A percentile compares a stretch with the other conserved stretches of the same genome.
Conservation (phyloP, 2,329 filamentous ascomycete species). For the Aspergillus sp. region DNA sequence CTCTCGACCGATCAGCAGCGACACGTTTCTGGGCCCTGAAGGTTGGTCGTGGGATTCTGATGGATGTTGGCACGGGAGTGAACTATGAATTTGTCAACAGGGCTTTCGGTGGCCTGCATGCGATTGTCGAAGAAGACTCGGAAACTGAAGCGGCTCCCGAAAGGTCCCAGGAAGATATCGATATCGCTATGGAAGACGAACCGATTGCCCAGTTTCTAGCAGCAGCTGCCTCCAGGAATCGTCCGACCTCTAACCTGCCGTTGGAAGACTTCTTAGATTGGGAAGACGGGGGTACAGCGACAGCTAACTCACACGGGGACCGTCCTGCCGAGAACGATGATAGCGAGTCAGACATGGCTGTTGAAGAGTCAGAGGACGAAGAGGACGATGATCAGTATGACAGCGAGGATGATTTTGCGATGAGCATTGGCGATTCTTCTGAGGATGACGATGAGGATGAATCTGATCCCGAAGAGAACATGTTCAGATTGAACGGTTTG, state of each 20-base stretch:
- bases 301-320: neutral
- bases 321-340: constrained; percentile 1
- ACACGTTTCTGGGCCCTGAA: constrained; percentile 57
- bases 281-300: neutral
- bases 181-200: constrained; percentile 46
- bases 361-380: constrained; percentile 20
- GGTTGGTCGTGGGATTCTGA: constrained; percentile 58
- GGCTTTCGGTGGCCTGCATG: constrained; percentile 60
- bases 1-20: constrained; percentile 32
- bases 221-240: neutral
- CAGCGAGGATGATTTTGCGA: constrained; percentile 27
- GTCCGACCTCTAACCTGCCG: neutral
- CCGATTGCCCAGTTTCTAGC: constrained; percentile 32
- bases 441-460: constrained; percentile 25
- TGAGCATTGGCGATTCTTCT: constrained; percentile 29
- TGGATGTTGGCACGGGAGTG: constrained; percentile 55
- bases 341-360: constrained; percentile 1
- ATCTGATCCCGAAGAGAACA: constrained; percentile 34
- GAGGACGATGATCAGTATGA: constrained; percentile 28
- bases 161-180: constrained; percentile 47
- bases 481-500: constrained; percentile 50
- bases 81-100: constrained; percentile 58
- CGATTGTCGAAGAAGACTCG: constrained; percentile 36
- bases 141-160: constrained; percentile 43
- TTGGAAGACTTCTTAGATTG: neutral